phyloP scores from a whole-genome alignment of 2,329 filamentous ascomycete species.

The Cercospora sp. region DNA sequence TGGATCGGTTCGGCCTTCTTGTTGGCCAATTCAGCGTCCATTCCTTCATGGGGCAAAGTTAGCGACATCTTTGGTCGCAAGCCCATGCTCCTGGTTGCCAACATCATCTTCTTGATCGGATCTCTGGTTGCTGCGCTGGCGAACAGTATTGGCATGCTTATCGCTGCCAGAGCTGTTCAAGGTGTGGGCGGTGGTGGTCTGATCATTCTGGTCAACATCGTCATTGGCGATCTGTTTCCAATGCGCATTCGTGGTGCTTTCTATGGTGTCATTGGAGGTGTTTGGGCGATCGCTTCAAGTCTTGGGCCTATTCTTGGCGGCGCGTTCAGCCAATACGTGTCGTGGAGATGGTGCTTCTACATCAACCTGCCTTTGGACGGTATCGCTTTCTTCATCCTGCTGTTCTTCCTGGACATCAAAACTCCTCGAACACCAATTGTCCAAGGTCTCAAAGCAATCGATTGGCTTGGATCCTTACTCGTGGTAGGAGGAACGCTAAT shows the following conservation, averaged over 20 bases:
- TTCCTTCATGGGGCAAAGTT: conserved; percentile 44
- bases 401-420: conserved; percentile 66
- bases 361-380: conserved; percentile 67
- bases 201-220: conserved; percentile 64
- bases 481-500: conserved; percentile 79
- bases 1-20: conserved; percentile 57
- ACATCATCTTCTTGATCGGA: conserved; percentile 58
- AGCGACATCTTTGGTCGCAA: conserved; percentile 58
- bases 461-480: conserved; percentile 64
- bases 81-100: conserved; percentile 59
- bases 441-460: conserved; percentile 63
- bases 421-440: conserved; percentile 64
- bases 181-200: conserved; percentile 65
- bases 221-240: conserved; percentile 61
- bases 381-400: conserved; percentile 57
- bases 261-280: conserved; percentile 64
- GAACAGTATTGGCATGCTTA: conserved; percentile 61
- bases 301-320: conserved; percentile 67
- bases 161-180: conserved; percentile 62
- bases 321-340: conserved; percentile 61
- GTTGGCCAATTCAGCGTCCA: conserved; percentile 44
- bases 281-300: conserved; percentile 65
- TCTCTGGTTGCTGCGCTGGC: conserved; percentile 61
- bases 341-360: conserved; percentile 64
- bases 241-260: conserved; percentile 58